Percentiles rank a stretch among this genome's conserved stretches.
Evolutionary conservation across 2,329 filamentous ascomycete species (phyloP).

Genomic region (Colletotrichum phormii): DNA sequence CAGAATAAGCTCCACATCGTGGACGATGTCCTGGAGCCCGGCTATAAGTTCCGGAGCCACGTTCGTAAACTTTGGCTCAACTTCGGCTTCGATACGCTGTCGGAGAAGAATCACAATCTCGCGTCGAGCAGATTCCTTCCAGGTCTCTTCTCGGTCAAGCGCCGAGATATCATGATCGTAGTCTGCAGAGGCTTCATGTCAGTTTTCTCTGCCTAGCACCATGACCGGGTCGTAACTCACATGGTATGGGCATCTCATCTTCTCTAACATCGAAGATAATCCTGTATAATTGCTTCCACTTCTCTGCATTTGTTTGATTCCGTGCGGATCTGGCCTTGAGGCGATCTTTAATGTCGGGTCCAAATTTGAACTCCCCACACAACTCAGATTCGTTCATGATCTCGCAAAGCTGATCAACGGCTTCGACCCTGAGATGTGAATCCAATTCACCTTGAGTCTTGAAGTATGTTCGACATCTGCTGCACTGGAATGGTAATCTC

Average conservation of each 20-base stretch:
- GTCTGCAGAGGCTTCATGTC: neutral
- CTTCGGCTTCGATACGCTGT: neutral
- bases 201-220: neutral
- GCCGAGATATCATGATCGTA: neutral
- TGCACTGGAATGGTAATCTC: neutral
- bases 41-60: neutral
- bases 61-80: neutral
- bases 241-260: neutral
- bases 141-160: neutral
- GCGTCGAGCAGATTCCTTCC: neutral
- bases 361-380: neutral
- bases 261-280: neutral
- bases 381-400: neutral
- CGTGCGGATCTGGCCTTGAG: neutral
- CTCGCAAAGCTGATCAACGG: neutral
- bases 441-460: neutral
- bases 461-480: neutral
- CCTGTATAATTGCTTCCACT: neutral
- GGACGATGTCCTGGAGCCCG: neutral
- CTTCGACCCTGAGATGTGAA: neutral
- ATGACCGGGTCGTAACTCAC: too few relatives aligned
- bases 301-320: neutral
- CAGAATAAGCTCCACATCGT: neutral
- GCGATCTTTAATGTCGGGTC: neutral
- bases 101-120: neutral